Evolutionary conservation across 2,329 filamentous ascomycete genomes (phyloP).

Genomic region (Curvularia hawaiiensis): DNA sequence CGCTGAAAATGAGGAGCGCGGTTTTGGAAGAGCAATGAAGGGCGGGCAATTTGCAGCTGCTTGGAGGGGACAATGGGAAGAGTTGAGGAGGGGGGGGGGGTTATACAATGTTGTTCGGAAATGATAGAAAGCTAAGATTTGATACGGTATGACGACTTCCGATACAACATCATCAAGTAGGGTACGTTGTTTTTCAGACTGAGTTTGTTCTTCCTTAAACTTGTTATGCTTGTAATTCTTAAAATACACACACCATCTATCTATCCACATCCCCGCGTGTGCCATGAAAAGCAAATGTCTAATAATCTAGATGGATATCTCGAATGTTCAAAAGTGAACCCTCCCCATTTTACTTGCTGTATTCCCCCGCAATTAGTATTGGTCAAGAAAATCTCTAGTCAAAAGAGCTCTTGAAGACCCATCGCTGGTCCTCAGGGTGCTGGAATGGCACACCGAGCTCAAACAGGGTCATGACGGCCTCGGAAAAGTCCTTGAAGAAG

Average conservation of each 20-base stretch:
- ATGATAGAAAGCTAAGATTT: no score
- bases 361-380: not conserved
- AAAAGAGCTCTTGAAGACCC: slow-evolving; percentile 54
- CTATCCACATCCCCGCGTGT: not conserved
- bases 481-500: slow-evolving; percentile 93
- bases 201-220: not conserved
- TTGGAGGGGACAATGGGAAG: no score
- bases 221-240: not conserved
- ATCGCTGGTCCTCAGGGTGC: slow-evolving; percentile 52
- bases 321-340: slow-evolving; percentile 18
- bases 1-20: no score
- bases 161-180: not conserved
- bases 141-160: no score
- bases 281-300: slow-evolving; percentile 20
- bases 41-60: no score
- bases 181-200: not conserved
- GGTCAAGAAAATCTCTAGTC: slow-evolving; percentile 30
- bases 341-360: slow-evolving; percentile 8
- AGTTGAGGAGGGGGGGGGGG: no score
- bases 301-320: slow-evolving; percentile 43
- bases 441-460: slow-evolving; percentile 93
- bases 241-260: not conserved
- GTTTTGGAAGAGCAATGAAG: no score
- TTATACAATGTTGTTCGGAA: no score
- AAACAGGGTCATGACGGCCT: slow-evolving; percentile 80